Evolutionary conservation across 148 eudicot species (phyloP).

Genomic region (Chenopodium suecicum): DNA sequence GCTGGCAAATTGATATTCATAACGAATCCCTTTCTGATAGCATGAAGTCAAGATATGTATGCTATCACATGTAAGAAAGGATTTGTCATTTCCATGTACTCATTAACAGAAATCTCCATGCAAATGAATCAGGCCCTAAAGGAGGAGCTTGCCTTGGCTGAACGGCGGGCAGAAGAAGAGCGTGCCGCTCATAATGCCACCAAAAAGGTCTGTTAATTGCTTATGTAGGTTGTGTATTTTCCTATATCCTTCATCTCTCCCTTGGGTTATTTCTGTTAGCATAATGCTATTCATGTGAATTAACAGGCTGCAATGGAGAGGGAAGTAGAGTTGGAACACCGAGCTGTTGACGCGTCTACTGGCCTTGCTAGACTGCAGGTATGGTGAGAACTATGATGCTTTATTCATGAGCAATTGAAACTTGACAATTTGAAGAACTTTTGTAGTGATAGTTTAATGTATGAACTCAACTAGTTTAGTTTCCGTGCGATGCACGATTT

Average conservation of each 20-base stretch:
- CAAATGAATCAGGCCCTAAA: conserved; percentile 63
- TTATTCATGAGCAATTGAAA: conserved; percentile 11
- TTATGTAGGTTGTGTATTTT: conserved; percentile 1
- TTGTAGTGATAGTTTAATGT: background rate
- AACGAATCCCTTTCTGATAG: conserved; percentile 6
- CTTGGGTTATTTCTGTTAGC: conserved; percentile 6
- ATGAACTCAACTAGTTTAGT: too few relatives aligned
- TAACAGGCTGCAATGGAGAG: conserved; percentile 94
- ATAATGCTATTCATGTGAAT: conserved; percentile 21
- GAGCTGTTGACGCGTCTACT: conserved; percentile 87
- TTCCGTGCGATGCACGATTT: too few relatives aligned
- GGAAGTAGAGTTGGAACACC: conserved; percentile 94
- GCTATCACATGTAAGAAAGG: background rate
- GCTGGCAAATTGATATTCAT: conserved; percentile 1
- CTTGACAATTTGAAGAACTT: background rate
- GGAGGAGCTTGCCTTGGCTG: conserved; percentile 89
- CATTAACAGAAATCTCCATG: background rate
- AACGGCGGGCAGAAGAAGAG: conserved; percentile 95
- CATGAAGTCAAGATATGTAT: background rate
- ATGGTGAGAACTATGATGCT: conserved; percentile 19
- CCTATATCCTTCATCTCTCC: background rate
- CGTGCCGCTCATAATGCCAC: conserved; percentile 90
- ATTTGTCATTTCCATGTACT: background rate
- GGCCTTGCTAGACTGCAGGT: conserved; percentile 96
- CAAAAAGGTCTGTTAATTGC: conserved; percentile 55